These are phyloP conservation scores for Selaginella tamariscina DNA, from an alignment of 75 land plant species.

Conservation along the genomic window DNA sequence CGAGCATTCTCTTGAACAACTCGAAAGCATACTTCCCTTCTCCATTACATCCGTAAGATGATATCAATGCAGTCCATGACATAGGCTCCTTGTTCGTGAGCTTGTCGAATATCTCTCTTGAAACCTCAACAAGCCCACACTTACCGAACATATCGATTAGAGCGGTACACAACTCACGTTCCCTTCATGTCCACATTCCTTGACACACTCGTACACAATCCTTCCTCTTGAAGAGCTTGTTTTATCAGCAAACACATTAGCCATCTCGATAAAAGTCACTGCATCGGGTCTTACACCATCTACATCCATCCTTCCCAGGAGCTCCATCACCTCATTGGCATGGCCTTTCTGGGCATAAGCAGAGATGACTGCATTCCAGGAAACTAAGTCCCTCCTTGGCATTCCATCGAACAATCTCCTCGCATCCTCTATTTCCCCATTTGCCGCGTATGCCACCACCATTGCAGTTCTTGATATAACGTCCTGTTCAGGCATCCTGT, in stretches of 20 bases:
- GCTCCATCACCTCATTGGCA: constrained; percentile 19
- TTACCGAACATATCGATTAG: constrained; percentile 5
- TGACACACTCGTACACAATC: background rate
- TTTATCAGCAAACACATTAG: background rate
- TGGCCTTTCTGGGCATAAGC: constrained; percentile 37
- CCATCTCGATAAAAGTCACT: constrained; percentile 26
- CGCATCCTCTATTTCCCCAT: constrained; percentile 42
- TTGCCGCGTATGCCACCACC: constrained; percentile 33
- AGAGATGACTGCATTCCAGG: constrained; percentile 49
- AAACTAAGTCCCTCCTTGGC: constrained; percentile 25
- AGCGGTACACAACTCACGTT: background rate
- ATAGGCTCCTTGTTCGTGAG: background rate
- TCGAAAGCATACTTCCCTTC: background rate
- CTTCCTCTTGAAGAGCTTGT: background rate
- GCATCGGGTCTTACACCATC: constrained; percentile 26
- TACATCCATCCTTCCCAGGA: constrained; percentile 29
- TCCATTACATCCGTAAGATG: background rate
- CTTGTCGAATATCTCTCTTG: background rate
- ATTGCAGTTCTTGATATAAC: background rate
- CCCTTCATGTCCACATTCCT: background rate
- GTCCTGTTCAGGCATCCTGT: constrained; percentile 1
- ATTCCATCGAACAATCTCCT: constrained; percentile 29
- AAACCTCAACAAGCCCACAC: background rate
- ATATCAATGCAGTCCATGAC: background rate
- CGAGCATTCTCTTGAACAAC: background rate